phyloP scores from a whole-genome alignment of 257 asterid species.

The Fraxinus americana region DNA sequence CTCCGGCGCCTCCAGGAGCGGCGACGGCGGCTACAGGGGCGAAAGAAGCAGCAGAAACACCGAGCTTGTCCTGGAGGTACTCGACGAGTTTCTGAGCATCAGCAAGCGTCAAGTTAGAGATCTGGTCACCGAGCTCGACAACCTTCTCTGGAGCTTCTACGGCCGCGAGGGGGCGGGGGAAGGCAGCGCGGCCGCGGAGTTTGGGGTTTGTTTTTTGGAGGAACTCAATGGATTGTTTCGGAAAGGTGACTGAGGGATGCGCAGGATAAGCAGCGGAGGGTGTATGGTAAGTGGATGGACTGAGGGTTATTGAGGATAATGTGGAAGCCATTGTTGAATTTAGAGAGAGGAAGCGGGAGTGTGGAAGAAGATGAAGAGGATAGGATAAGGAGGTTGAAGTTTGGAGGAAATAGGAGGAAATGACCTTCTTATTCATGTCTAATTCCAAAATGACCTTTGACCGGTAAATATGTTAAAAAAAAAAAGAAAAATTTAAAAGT shows the following conservation, averaged over 20 bases:
- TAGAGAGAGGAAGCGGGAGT: background rate
- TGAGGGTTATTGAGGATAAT: conserved; percentile 49
- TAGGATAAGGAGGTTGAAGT: conserved; percentile 24
- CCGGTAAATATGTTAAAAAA: too few relatives aligned
- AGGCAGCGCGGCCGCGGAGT: conserved; percentile 45
- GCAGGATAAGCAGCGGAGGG: conserved; percentile 32
- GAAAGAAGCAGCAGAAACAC: conserved; percentile 88
- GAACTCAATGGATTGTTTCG: conserved; percentile 38
- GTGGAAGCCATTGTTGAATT: conserved; percentile 65
- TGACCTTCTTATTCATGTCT: too few relatives aligned
- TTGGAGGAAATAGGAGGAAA: too few relatives aligned
- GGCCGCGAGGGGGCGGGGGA: conserved; percentile 65
- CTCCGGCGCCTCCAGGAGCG: conserved; percentile 36
- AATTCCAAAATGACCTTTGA: too few relatives aligned
- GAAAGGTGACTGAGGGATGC: conserved; percentile 31
- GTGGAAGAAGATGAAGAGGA: background rate
- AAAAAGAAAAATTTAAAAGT: too few relatives aligned
- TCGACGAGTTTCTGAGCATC: conserved; percentile 97
- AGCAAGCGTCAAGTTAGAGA: conserved; percentile 74
- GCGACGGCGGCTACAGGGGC: conserved; percentile 71
- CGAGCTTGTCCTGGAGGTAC: conserved; percentile 93
- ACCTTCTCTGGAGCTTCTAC: conserved; percentile 91
- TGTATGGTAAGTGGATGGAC: conserved; percentile 39
- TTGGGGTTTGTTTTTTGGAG: conserved; percentile 38
- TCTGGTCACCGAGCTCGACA: conserved; percentile 76